Conservation (phyloP, 2,329 filamentous ascomycete species). For the Zymoseptoria tritici region DNA sequence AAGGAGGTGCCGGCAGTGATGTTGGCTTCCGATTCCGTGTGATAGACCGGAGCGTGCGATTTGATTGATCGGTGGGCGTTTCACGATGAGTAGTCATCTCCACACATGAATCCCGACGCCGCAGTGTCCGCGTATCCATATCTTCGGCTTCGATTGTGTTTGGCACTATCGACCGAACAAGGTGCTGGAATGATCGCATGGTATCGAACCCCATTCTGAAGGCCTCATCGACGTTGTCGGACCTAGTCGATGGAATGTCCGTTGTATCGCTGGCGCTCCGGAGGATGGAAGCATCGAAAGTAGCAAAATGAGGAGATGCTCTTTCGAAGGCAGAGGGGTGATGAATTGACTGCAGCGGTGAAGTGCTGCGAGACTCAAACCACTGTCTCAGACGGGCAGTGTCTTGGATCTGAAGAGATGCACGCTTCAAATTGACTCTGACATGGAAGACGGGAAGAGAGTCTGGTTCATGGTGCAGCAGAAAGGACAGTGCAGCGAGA, state of each 20-base stretch:
- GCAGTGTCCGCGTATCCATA: slow-evolving; percentile 6
- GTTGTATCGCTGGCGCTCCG: background rate
- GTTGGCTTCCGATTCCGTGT: background rate
- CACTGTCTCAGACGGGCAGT: background rate
- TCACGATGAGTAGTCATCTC: slow-evolving; percentile 1
- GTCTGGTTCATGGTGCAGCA: background rate
- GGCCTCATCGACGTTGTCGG: background rate
- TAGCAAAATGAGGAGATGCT: background rate
- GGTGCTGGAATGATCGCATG: slow-evolving; percentile 15
- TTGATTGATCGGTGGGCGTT: slow-evolving; percentile 1
- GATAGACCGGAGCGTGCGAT: background rate
- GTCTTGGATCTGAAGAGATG: background rate
- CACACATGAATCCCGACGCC: slow-evolving; percentile 18
- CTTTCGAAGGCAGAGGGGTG: background rate
- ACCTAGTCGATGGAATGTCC: background rate
- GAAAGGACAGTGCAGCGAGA: background rate
- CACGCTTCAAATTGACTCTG: background rate
- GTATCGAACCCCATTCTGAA: slow-evolving; percentile 18
- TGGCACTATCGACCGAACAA: slow-evolving; percentile 9
- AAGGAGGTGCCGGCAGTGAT: slow-evolving; percentile 15
- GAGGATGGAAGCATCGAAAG: background rate
- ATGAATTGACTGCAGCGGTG: background rate
- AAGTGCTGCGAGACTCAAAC: background rate
- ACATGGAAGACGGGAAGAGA: background rate
- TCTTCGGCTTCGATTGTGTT: slow-evolving; percentile 5